phyloP scores from a whole-genome alignment of 768 basidiomycete genomes.

The Pisolithus orientalis region DNA sequence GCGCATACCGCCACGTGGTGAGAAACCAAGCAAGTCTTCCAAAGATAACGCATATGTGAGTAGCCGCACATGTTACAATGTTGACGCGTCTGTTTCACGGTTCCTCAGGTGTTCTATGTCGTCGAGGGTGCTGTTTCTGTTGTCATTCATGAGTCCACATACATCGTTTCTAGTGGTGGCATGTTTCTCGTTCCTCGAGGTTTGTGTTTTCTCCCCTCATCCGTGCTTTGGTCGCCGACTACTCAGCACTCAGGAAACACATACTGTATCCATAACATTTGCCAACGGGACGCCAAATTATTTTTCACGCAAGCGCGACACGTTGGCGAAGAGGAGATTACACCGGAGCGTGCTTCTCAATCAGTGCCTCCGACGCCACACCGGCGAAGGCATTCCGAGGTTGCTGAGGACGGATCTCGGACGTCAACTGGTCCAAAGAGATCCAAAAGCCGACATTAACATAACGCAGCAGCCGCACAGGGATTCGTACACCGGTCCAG shows the following conservation, averaged over 20 bases:
- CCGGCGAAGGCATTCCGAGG: constrained; percentile 22
- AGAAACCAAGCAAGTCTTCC: constrained; percentile 82
- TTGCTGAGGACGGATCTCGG: not conserved
- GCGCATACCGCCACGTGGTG: constrained; percentile 67
- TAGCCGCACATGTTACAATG: constrained; percentile 4
- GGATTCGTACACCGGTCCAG: not conserved
- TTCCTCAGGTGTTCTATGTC: constrained; percentile 62
- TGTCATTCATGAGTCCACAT: constrained; percentile 71
- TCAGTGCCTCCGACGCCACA: constrained; percentile 25
- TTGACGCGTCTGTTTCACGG: not conserved
- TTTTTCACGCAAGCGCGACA: constrained; percentile 90
- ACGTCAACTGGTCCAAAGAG: constrained; percentile 10
- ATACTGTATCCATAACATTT: constrained; percentile 87
- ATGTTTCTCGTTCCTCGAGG: constrained; percentile 91
- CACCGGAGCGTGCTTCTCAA: constrained; percentile 19
- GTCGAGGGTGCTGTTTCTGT: constrained; percentile 87
- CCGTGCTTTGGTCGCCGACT: not conserved
- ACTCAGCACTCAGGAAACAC: constrained; percentile 58
- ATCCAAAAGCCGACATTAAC: constrained; percentile 10
- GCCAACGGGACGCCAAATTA: constrained; percentile 67
- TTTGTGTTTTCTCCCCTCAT: constrained; percentile 26
- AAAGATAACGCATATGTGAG: constrained; percentile 93
- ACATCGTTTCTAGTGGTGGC: constrained; percentile 74
- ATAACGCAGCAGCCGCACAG: not conserved
- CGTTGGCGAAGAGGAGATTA: constrained; percentile 28